Conservation (phyloP, 2,329 filamentous ascomycete genomes). For the Macrophomina phaseolina region DNA sequence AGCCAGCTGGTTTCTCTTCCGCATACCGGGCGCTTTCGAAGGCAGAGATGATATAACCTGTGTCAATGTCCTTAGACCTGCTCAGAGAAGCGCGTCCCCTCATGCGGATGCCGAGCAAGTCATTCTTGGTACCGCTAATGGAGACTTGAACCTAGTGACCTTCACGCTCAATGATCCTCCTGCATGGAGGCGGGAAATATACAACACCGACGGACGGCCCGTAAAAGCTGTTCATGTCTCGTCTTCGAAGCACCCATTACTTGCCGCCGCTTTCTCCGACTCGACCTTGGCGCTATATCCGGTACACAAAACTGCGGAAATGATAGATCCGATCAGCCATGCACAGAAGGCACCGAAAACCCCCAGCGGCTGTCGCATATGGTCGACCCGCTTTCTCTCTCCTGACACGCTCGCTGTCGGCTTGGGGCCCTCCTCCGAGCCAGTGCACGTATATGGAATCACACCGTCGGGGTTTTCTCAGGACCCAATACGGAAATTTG, state of each 20-base stretch:
- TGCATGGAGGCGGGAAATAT: constrained; percentile 36
- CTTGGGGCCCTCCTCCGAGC: constrained; percentile 49
- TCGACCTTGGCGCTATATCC: constrained; percentile 54
- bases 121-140: constrained; percentile 63
- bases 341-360: not conserved
- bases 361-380: constrained; percentile 39
- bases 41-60: constrained; percentile 65
- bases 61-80: constrained; percentile 57
- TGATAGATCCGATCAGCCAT: constrained; percentile 19
- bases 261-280: constrained; percentile 60
- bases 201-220: constrained; percentile 49
- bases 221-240: constrained; percentile 58
- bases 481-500: constrained; percentile 48
- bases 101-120: constrained; percentile 38
- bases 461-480: constrained; percentile 50
- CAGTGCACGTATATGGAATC: constrained; percentile 58
- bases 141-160: constrained; percentile 51
- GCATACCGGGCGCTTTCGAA: constrained; percentile 56
- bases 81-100: constrained; percentile 42
- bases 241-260: constrained; percentile 46
- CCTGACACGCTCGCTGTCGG: constrained; percentile 58
- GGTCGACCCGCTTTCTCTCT: constrained; percentile 62
- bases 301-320: constrained; percentile 35
- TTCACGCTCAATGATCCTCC: constrained; percentile 4
- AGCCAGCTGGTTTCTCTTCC: constrained; percentile 59